Percentiles rank a stretch among this genome's conserved stretches.
Conservation (phyloP, 2,329 filamentous ascomycete genomes). For the Monilinia fructicola region DNA sequence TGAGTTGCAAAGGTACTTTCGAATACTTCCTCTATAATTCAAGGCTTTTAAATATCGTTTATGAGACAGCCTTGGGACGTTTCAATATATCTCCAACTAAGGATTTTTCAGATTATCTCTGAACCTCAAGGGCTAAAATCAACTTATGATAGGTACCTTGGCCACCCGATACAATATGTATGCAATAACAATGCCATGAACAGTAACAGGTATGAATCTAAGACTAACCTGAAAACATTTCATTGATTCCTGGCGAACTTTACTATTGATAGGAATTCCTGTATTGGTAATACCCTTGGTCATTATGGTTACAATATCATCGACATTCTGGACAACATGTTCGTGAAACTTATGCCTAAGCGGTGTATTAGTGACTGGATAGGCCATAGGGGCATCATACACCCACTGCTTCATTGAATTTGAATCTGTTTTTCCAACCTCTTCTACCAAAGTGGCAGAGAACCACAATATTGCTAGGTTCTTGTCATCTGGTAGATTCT, state of each 20-base stretch:
- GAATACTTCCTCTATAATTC: not conserved
- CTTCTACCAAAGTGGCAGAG: constrained; percentile 60
- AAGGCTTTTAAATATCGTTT: not conserved
- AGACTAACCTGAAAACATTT: constrained; percentile 58
- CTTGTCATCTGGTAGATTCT: constrained; percentile 50
- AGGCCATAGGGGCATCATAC: constrained; percentile 19
- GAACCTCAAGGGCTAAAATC: not conserved
- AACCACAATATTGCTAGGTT: constrained; percentile 65
- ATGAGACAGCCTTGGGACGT: not conserved
- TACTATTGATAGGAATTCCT: constrained; percentile 45
- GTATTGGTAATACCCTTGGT: constrained; percentile 43
- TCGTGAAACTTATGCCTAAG: constrained; percentile 49
- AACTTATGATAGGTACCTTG: not conserved
- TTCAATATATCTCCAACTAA: constrained; percentile 8
- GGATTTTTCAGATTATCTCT: not conserved
- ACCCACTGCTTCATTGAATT: constrained; percentile 57
- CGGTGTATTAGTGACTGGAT: constrained; percentile 19
- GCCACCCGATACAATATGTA: not conserved
- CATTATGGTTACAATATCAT: constrained; percentile 52
- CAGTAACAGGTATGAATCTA: not conserved
- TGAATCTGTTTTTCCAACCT: constrained; percentile 66
- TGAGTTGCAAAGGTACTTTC: not conserved
- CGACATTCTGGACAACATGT: constrained; percentile 51
- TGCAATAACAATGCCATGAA: not conserved
- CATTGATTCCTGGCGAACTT: constrained; percentile 55